Percentiles rank a stretch among this genome's conserved stretches.
These are phyloP conservation scores for Polyporus tsugae DNA, from an alignment of 1,284 basidiomycete species.

Conservation along the genomic window DNA sequence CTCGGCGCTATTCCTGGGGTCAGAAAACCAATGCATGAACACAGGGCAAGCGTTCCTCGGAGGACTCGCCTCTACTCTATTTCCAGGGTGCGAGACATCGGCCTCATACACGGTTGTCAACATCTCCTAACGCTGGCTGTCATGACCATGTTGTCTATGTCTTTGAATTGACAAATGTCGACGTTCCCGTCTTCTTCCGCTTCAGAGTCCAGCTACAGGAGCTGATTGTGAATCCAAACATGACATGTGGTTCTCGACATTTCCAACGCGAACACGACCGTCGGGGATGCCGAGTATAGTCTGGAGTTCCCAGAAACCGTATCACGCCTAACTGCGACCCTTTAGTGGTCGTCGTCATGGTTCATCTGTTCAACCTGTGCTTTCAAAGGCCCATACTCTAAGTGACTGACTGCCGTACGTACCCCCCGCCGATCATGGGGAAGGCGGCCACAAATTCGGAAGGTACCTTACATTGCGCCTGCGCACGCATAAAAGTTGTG, in stretches of 20 bases:
- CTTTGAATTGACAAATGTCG: background rate
- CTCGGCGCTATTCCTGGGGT: background rate
- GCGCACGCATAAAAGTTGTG: background rate
- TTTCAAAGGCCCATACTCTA: background rate
- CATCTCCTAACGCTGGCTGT: background rate
- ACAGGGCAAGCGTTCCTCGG: background rate
- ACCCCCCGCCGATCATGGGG: background rate
- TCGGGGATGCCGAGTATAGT: background rate
- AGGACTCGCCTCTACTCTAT: background rate
- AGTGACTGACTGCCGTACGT: background rate
- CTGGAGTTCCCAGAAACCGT: background rate
- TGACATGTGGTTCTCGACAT: background rate
- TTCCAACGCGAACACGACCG: background rate
- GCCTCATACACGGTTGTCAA: background rate
- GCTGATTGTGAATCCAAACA: background rate
- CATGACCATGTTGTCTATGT: background rate
- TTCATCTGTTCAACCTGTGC: background rate
- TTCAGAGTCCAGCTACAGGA: background rate
- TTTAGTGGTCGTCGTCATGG: background rate
- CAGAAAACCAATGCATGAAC: background rate
- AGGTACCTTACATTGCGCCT: background rate
- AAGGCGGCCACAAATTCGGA: background rate
- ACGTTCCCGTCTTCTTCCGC: background rate
- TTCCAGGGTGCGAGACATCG: background rate
- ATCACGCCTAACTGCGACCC: background rate